Conservation (phyloP, 345 rosid genomes). For the Mangifera indica region DNA sequence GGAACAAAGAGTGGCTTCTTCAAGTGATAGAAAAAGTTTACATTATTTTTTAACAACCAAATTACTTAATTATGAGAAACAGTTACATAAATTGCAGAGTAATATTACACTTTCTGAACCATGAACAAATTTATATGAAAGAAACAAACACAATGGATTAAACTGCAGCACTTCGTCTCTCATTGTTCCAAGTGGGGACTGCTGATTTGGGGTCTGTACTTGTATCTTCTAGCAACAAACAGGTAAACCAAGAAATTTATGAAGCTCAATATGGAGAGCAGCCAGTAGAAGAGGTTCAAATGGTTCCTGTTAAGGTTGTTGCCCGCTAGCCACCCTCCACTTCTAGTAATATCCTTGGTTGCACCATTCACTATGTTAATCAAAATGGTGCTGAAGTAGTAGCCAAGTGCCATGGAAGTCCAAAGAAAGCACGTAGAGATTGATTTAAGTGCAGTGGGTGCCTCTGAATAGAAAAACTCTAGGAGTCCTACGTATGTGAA, state of each 20-base stretch:
- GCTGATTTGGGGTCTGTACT: slow-evolving; percentile 33
- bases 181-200: not conserved
- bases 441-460: slow-evolving; percentile 44
- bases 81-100: not conserved
- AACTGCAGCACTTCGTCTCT: not conserved
- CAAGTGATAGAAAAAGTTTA: too few species aligned
- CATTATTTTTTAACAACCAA: not conserved
- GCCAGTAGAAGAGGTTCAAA: slow-evolving; percentile 49
- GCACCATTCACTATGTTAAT: slow-evolving; percentile 44
- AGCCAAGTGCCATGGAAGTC: slow-evolving; percentile 58
- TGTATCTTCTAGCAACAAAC: slow-evolving; percentile 39
- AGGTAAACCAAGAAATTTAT: slow-evolving; percentile 50
- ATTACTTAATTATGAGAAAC: not conserved
- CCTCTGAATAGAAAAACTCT: slow-evolving; percentile 62
- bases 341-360: slow-evolving; percentile 25
- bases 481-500: slow-evolving; percentile 54
- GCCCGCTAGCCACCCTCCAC: slow-evolving; percentile 61
- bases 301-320: slow-evolving; percentile 58
- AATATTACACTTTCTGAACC: not conserved
- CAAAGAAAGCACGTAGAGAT: slow-evolving; percentile 54
- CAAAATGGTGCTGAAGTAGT: slow-evolving; percentile 44
- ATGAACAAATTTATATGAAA: not conserved
- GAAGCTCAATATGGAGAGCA: slow-evolving; percentile 46
- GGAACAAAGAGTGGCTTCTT: too few species aligned
- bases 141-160: not conserved